Evolutionary conservation across 2,329 filamentous ascomycete genomes (phyloP), one percentile per base, ranked within the genome.

Genomic region (Geosmithia flava): DNA sequence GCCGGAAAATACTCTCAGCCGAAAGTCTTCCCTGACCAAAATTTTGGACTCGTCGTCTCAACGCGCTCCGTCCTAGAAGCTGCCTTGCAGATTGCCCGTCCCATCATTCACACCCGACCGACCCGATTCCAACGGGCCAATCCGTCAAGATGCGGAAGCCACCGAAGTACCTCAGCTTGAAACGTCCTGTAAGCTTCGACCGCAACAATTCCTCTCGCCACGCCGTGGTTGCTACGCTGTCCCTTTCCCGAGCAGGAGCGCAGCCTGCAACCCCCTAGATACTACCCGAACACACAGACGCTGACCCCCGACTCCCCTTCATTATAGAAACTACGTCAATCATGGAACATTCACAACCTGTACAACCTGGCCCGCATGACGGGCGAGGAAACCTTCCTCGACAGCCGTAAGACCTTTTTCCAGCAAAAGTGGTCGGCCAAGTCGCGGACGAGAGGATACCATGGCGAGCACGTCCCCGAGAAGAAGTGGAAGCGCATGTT

Each of bases 391-490:
- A 52, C 58, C 6, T 53, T 55, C 20, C 57, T 61, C 30, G 59
- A 54, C 19, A 58, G 62, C 16, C 56, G 56, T 46, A 67, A 69
- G 52, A 96, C 90, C 43, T 94, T 93, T 70, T 98, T 95, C 76
- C 91, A 97, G 74, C 91, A 97, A 69, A 98, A 98, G 83, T 98
- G 91, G 91, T 67, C 69, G 1, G 87, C 91, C 59, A 98, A 98
- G 68, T 81, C 89, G 20, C 65, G 82, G 54, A 80, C 87, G 42
- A 83, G 93, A 55, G 82, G 77, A 53, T 98, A 97, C 67, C 93
- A 98, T 69, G 93, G 91, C 66, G 91, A 96, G 63, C 87, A 95
- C 62, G 83, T 98, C 56, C 81, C 83, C 54, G 93, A 98, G 71
- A 82, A 85, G 63, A 85, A 93, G 70, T 98, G 93, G 93, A 78